Evolutionary conservation across 2,329 filamentous ascomycete genomes (phyloP).

Genomic region (Aspergillus amoenus): DNA sequence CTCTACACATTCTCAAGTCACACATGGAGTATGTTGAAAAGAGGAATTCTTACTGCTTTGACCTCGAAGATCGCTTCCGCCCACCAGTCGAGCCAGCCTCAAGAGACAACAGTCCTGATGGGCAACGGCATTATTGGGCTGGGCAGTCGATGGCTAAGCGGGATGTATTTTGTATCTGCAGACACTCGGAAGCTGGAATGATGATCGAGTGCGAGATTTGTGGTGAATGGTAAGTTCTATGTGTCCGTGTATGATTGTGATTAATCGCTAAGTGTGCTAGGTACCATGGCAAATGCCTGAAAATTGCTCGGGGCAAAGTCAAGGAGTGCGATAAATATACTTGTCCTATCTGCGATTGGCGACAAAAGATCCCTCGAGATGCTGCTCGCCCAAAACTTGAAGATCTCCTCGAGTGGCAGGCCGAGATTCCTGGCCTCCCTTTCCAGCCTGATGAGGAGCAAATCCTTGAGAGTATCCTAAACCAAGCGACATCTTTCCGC

Average conservation of each 20-base stretch:
- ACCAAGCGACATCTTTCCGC: slow-evolving; percentile 80
- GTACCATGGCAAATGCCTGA: slow-evolving; percentile 98
- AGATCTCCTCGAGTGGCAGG: slow-evolving; percentile 78
- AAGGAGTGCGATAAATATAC: slow-evolving; percentile 99
- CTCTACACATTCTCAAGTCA: slow-evolving; percentile 88
- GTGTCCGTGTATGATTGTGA: neutral
- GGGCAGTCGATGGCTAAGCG: slow-evolving; percentile 55
- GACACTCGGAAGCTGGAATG: slow-evolving; percentile 90
- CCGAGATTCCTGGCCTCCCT: slow-evolving; percentile 75
- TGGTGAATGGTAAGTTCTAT: slow-evolving; percentile 78
- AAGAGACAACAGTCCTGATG: slow-evolving; percentile 68
- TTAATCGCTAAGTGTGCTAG: slow-evolving; percentile 46
- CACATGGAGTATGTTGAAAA: slow-evolving; percentile 93
- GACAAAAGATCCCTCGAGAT: slow-evolving; percentile 94
- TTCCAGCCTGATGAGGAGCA: slow-evolving; percentile 97
- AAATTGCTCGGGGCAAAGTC: slow-evolving; percentile 95
- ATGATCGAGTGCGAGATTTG: slow-evolving; percentile 99
- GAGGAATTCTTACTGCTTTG: slow-evolving; percentile 88
- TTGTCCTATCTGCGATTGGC: slow-evolving; percentile 96
- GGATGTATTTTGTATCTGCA: slow-evolving; percentile 97
- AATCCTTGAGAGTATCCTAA: slow-evolving; percentile 78
- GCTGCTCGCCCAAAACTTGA: slow-evolving; percentile 93
- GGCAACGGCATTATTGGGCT: slow-evolving; percentile 31
- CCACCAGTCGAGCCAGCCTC: slow-evolving; percentile 90
- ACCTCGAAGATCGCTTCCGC: slow-evolving; percentile 82